Base-by-base conservation (phyloP, 345 rosid species). In the Physaria fendleri region DNA sequence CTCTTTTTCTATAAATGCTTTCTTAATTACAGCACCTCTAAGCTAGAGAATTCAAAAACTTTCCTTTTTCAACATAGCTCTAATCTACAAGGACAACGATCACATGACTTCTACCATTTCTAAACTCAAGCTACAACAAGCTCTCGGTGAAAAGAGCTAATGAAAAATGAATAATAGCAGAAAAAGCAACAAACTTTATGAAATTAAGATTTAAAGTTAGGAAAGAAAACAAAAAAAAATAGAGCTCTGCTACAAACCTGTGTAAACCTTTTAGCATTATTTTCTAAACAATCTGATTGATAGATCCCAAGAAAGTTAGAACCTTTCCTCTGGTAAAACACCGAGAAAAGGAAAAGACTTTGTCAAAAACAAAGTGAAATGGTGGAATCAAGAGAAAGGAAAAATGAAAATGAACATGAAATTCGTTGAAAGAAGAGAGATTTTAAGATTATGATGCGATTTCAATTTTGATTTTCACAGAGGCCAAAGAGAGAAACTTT, bases 351-450 rank as follows among this genome's bases (percentile, higher is more conserved):
- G 15, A 27, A 35, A 60, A 10, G 2, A 35, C 2, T 34, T 54
- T 45, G 28, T 18, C 27, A 61, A 29, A 28, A 52, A 25, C 44
- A 53, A 60, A n/a, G n/a, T n/a, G n/a, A 61, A 62, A 70, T 55
- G 64, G 54, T 20, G 12, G 59, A 62, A 62, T 56, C 59, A 70
- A 49, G 65, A 70, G 74, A 63, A 56, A 46, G n/a, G 56, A n/a
- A n/a, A n/a, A n/a, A n/a, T n/a, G 23, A 11, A 56, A 23, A 44
- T 0, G 15, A 39, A 47, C 32, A 14, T 55, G 27, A 7, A 38
- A 44, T 27, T 42, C 2, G 35, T 53, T 1, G 43, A 46, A 38
- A 27, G 28, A 37, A 25, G 28, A 14, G 15, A 45, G 55, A 45
- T 30, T n/a, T 67, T 43, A 13, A 27, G 62, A 46, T 53, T 35